Base-by-base conservation (phyloP, 345 rosid genomes). In the Tarenaya hassleriana region DNA sequence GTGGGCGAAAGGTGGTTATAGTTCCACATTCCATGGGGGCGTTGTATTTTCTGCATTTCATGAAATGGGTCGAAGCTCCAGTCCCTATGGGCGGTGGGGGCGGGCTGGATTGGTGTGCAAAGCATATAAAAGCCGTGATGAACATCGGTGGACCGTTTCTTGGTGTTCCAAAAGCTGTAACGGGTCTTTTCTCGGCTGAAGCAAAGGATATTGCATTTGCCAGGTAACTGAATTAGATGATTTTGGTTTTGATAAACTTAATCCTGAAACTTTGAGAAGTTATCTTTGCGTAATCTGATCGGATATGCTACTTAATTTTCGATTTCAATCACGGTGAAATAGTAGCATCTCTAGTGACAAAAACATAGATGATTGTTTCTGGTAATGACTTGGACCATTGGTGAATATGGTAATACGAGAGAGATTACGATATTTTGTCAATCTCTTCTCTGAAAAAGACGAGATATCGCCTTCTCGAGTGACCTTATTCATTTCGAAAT, bases 61-160 rank as follows among this genome's bases (percentile, higher is more conserved):
- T 92, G 95, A 92, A 92, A 68, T 92, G 99, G 99, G 97, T 92
- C 5, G 99, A 92, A 76, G 80, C 91, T 63, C 99, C 99, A 17
- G 82, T 86, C 75, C 97, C 97, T 14, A 70, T 83, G 85, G 99
- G 99, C 16, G 99, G 95, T 16, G 97, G 94, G 0, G 97, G 99
- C 27, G 99, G 95, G 41, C 75, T 88, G 9, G 85, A 75, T 63
- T 92, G 97, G 99, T 92, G 99, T 52, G 66, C 97, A 0, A 92
- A 83, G 74, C 71, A 92, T 82, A 86, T 92, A 50, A 92, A 88
- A 65, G 83, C 99, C 3, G 86, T 92, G 60, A 64, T 92, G 74
- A 92, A 92, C 49, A 88, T 92, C 33, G 99, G 94, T 49, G 95
- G 91, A 31, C 97, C 99, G 4, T 77, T 92, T 72, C 74, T 92